These are phyloP conservation scores for Lactuca sativa DNA, from an alignment of 129 eudicot species.

Conservation along the genomic window DNA sequence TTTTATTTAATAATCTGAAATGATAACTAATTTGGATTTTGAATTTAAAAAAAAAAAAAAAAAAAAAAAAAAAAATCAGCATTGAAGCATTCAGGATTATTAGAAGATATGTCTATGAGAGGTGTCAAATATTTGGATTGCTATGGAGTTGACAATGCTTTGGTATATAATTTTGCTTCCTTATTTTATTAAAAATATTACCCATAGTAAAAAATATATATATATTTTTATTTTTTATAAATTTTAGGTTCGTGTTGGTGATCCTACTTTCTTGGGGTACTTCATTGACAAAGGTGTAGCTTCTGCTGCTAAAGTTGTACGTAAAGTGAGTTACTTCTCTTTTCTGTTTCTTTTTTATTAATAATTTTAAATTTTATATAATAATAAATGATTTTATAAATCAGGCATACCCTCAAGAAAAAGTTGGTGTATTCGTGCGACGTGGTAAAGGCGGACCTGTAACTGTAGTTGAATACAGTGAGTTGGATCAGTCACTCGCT, in stretches of 20 bases:
- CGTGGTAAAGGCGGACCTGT: constrained; percentile 99
- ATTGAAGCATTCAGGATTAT: constrained; percentile 74
- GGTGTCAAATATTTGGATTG: constrained; percentile 96
- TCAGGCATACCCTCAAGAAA: constrained; percentile 98
- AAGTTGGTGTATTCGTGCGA: constrained; percentile 94
- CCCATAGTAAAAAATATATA: not conserved
- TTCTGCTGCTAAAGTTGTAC: constrained; percentile 97
- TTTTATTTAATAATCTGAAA: not conserved
- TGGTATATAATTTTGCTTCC: constrained; percentile 45
- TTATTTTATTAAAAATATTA: constrained; percentile 8
- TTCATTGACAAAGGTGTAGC: constrained; percentile 88
- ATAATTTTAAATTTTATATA: not conserved
- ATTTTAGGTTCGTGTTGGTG: constrained; percentile 93
- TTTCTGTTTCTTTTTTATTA: not conserved
- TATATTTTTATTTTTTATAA: not conserved
- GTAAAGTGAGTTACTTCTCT: constrained; percentile 47
- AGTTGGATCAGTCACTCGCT: constrained; percentile 83
- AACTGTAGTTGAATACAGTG: constrained; percentile 95
- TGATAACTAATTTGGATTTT: not conserved
- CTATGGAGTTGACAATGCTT: constrained; percentile 97
- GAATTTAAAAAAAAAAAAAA: not conserved
- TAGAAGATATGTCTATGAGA: constrained; percentile 88
- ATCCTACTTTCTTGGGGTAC: constrained; percentile 98
- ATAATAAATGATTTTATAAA: no score
- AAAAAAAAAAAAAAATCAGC: constrained; percentile 45